Evolutionary conservation across 208 protist genomes (phyloP).

Genomic region (Herpetomonas muscarum): DNA sequence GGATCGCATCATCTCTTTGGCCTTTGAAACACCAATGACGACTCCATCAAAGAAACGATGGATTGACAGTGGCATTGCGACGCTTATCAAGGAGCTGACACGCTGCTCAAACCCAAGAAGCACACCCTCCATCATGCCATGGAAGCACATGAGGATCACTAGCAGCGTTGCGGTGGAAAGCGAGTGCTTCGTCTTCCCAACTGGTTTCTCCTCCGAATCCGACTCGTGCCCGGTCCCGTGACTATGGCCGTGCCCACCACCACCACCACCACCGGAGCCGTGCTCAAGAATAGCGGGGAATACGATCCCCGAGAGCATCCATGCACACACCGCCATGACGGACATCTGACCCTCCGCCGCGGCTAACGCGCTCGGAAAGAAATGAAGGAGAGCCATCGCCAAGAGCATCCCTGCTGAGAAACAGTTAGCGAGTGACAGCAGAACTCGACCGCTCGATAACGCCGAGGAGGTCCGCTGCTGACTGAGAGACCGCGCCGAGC

Average conservation of each 20-base stretch:
- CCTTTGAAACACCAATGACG: constrained; percentile 58
- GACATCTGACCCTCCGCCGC: background rate
- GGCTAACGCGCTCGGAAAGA: constrained; percentile 36
- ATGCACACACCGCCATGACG: constrained; percentile 16
- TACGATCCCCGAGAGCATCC: constrained; percentile 52
- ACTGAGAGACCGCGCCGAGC: no score
- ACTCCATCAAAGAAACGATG: constrained; percentile 74
- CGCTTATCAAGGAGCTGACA: constrained; percentile 21
- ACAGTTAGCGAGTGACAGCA: constrained; percentile 57
- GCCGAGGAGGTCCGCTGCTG: no score
- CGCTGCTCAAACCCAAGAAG: constrained; percentile 45
- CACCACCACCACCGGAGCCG: background rate
- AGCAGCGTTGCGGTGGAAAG: constrained; percentile 26
- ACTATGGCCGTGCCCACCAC: constrained; percentile 3
- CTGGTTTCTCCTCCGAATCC: background rate
- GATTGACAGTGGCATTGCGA: constrained; percentile 43
- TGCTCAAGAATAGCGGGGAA: constrained; percentile 54
- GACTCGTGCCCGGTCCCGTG: background rate
- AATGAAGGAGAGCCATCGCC: constrained; percentile 52
- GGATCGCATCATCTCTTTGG: constrained; percentile 31
- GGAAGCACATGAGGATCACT: constrained; percentile 66
- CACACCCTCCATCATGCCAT: constrained; percentile 61
- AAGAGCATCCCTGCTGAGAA: constrained; percentile 66
- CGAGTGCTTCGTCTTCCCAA: background rate
- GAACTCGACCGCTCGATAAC: constrained; percentile 1